Conservation (phyloP, 345 rosid species). For the Salix caprea region DNA sequence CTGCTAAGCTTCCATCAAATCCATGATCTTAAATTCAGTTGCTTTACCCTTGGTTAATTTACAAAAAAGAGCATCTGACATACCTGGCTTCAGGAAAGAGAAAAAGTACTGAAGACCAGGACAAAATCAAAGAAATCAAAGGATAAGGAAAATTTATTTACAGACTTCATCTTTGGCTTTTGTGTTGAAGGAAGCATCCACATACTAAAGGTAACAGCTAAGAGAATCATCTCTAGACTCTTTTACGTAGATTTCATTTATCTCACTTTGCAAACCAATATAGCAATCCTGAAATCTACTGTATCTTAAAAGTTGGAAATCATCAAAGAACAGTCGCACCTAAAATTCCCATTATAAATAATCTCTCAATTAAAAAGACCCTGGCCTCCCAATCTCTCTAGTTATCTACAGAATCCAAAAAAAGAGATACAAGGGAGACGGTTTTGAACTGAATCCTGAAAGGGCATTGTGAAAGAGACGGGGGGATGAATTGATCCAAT, state of each 20-base stretch:
- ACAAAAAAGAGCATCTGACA: slow-evolving; percentile 62
- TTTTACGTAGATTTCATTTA: neutral
- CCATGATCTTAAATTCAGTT: slow-evolving; percentile 77
- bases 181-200: slow-evolving; percentile 1
- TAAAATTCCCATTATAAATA: neutral
- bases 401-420: slow-evolving; percentile 3
- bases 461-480: neutral
- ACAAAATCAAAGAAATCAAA: slow-evolving; percentile 21
- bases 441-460: slow-evolving; percentile 4
- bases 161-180: slow-evolving; percentile 11
- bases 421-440: neutral
- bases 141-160: slow-evolving; percentile 15
- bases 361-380: slow-evolving; percentile 4
- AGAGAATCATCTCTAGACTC: neutral
- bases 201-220: neutral
- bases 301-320: neutral
- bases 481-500: neutral
- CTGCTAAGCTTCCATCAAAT: slow-evolving; percentile 97
- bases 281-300: neutral
- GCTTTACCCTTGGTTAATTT: slow-evolving; percentile 65
- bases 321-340: neutral
- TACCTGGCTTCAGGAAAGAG: slow-evolving; percentile 68
- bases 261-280: neutral
- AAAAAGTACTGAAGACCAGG: slow-evolving; percentile 60
- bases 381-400: neutral